Conservation (phyloP, 2,329 filamentous ascomycete species). For the Clonostachys sp. region DNA sequence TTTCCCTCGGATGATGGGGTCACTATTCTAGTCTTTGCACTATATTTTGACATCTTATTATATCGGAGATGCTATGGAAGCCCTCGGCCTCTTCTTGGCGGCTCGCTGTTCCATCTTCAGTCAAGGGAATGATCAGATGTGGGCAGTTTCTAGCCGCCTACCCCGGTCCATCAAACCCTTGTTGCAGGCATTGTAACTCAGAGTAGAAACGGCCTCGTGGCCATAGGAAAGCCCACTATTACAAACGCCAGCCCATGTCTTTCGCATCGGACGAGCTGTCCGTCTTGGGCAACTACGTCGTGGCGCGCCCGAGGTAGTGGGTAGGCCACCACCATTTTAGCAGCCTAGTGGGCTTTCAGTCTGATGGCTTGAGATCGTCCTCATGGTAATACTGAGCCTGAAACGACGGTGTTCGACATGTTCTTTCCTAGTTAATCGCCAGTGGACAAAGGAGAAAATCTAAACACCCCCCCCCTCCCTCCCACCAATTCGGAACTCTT, state of each 20-base stretch:
- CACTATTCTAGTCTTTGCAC: too few species aligned
- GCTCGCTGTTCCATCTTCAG: not conserved
- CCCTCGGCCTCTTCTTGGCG: not conserved
- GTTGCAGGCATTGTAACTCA: not conserved
- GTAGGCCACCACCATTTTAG: too few species aligned
- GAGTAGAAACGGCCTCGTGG: not conserved
- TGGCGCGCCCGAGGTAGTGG: not conserved
- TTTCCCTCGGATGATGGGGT: too few species aligned
- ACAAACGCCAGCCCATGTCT: not conserved
- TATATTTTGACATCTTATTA: too few species aligned
- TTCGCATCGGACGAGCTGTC: not conserved
- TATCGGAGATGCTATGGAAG: not conserved
- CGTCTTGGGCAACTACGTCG: slow-evolving; percentile 1
- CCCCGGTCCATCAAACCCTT: not conserved
- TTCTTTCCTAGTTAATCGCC: too few species aligned
- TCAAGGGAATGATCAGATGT: not conserved
- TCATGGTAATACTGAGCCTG: too few species aligned
- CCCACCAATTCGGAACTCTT: not conserved
- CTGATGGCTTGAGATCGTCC: too few species aligned
- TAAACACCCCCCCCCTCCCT: not conserved
- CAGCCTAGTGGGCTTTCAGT: too few species aligned
- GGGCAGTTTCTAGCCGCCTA: not conserved
- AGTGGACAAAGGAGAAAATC: not conserved
- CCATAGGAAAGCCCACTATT: not conserved
- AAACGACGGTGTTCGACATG: too few species aligned